These are phyloP conservation scores for Marchantia paleacea DNA, from an alignment of 225 moss, liverwort and hornwort species.

Conservation along the genomic window DNA sequence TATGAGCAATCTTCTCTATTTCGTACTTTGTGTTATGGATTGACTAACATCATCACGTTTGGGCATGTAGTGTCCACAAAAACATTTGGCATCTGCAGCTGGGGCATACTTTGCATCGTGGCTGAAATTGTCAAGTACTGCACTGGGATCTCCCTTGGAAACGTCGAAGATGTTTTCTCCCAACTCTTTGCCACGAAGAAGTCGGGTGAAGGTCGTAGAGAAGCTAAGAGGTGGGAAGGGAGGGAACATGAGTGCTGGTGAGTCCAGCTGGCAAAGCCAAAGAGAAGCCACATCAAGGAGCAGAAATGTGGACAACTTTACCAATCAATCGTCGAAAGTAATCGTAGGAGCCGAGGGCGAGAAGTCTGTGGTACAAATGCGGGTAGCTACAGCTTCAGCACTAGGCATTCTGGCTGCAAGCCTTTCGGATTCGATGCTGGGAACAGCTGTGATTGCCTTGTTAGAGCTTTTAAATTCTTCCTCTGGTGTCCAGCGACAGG, in stretches of 20 bases:
- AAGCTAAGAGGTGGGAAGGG: conserved; percentile 63
- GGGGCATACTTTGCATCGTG: conserved; percentile 71
- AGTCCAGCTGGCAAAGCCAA: conserved; percentile 57
- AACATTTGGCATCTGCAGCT: conserved; percentile 62
- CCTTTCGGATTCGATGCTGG: conserved; percentile 53
- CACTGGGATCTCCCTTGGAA: conserved; percentile 67
- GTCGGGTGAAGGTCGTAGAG: conserved; percentile 60
- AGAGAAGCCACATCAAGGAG: conserved; percentile 44
- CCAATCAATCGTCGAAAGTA: conserved; percentile 44
- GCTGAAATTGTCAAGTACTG: conserved; percentile 85
- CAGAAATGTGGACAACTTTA: conserved; percentile 58
- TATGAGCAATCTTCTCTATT: background rate
- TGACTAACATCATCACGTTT: conserved; percentile 20
- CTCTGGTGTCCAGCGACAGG: conserved; percentile 83
- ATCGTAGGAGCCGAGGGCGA: conserved; percentile 88
- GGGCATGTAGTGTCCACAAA: conserved; percentile 59
- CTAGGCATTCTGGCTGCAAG: conserved; percentile 76
- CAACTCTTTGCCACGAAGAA: conserved; percentile 61
- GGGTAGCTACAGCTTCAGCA: conserved; percentile 75
- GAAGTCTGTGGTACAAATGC: conserved; percentile 82
- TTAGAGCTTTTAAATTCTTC: conserved; percentile 56
- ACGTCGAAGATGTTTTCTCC: conserved; percentile 79
- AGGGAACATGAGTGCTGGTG: conserved; percentile 45
- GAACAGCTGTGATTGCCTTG: conserved; percentile 44
- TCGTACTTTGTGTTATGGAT: background rate